Evolutionary conservation across 371 early-diverging fungal species (phyloP), one percentile per base, ranked within the genome.

Genomic region (Dinochytrium kinnereticum): DNA sequence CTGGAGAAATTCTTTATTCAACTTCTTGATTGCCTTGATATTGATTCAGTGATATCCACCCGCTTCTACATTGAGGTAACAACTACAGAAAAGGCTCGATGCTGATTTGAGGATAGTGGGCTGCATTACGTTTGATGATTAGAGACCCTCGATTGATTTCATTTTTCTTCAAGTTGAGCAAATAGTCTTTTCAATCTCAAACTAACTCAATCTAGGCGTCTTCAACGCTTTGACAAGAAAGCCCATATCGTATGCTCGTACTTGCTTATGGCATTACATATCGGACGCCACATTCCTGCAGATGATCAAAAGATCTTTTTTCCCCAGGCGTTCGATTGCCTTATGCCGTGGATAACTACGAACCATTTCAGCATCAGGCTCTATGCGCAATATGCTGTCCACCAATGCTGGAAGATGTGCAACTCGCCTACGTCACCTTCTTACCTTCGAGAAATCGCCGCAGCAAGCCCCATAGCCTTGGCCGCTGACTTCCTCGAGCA

Each of bases 171-270:
- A 59, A 64, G 73, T 72, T 68, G 44, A 15, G 28, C 19, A 28
- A 17, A 30, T 19, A 26, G 61, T 28, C n/a, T 65, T 33, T 33
- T 31, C 31, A n/a, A n/a, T n/a, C n/a, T n/a, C n/a, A n/a, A n/a
- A n/a, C n/a, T n/a, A n/a, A n/a, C n/a, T n/a, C 53, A 26, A 28
- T 24, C 39, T 30, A 74, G 73, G 28, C 65, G 69, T 33, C 51
- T 80, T 28, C 78, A 78, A 19, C 68, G 81, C 26, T 74, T 84
- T 2, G 83, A 80, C 31, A 69, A 68, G 15, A 83, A 80, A 33
- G 83, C 88, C 0, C 82, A 86, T 19, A 77, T 78, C 38, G 76
- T 85, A 7, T 81, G 82, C 19, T 88, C 89, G 10, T 40, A 87
- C 24, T 64, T 89, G 1, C 82, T 85, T 0, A 74, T 87, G 0